These are phyloP conservation scores for Apiospora saccharicola DNA, from an alignment of 2,329 filamentous ascomycete genomes.

Conservation along the genomic window DNA sequence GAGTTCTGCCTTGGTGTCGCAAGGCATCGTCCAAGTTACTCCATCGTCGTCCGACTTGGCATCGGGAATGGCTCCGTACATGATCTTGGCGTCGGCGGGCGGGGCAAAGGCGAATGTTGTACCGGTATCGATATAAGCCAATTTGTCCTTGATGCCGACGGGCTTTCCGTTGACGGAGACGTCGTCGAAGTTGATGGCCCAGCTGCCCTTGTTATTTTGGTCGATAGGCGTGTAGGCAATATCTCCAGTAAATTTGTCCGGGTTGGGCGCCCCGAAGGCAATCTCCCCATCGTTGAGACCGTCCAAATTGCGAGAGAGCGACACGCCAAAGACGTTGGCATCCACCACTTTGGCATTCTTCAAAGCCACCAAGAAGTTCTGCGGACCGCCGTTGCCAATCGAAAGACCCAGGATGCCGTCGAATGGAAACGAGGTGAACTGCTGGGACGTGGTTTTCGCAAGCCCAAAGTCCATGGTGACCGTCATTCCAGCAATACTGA, in stretches of 20 bases:
- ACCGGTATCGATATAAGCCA: conserved; percentile 83
- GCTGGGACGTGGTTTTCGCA: conserved; percentile 72
- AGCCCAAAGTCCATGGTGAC: conserved; percentile 75
- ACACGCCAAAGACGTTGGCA: conserved; percentile 74
- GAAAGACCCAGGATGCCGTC: conserved; percentile 87
- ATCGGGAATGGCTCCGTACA: conserved; percentile 74
- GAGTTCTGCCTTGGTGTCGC: conserved; percentile 67
- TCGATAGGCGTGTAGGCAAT: conserved; percentile 69
- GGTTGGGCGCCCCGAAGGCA: conserved; percentile 76
- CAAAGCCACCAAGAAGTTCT: conserved; percentile 73
- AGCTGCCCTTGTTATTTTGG: conserved; percentile 55
- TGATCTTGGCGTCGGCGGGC: conserved; percentile 65
- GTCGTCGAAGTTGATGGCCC: conserved; percentile 76
- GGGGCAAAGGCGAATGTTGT: conserved; percentile 83
- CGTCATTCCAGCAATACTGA: conserved; percentile 71
- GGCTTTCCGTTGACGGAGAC: conserved; percentile 67
- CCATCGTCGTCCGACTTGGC: conserved; percentile 62
- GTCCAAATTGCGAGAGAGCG: conserved; percentile 72
- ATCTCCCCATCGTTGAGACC: conserved; percentile 76
- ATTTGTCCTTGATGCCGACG: conserved; percentile 61
- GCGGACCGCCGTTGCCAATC: conserved; percentile 63
- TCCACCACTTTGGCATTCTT: conserved; percentile 61
- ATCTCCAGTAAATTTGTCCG: conserved; percentile 70
- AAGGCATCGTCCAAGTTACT: conserved; percentile 75
- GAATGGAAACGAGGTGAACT: conserved; percentile 82